Evolutionary conservation across 176 grass and related monocot species (phyloP), one percentile per base, ranked within the genome.

Genomic region (Puya raimondii): DNA sequence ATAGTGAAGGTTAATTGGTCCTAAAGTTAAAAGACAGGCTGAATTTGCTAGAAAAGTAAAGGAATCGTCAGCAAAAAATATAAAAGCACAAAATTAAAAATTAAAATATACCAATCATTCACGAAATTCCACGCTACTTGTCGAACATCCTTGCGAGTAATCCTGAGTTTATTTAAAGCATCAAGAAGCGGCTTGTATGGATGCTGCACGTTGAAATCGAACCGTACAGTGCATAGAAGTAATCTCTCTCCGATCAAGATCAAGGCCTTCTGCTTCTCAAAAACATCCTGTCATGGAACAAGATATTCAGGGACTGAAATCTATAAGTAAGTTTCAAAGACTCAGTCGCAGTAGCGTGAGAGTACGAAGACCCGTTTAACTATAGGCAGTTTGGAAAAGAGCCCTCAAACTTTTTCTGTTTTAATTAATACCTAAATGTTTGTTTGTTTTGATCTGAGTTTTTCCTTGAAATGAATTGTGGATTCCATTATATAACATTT

Each of bases 131-230:
- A 53, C 21, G 88, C 88, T 50, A 16, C 15, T 67, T 82, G 81
- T 77, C 72, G 79, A 54, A 87, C 64, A 72, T 91, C 88, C 72
- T 76, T 84, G 20, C 79, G 64, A 50, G 48, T 73, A 15, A 91
- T 77, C 13, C 65, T 76, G 47, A 91, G 78, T 64, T 87, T 71
- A 27, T 77, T 87, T 63, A 91, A 51, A 79, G 84, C 81, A 4
- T 81, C 33, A 50, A 79, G 74, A 74, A 91, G 74, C 51, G 84
- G 84, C 48, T 82, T 80, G 33, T 87, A 91, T 25, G 84, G 81
- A 76, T 87, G 88, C 1, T 74, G 81, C 63, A 91, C 75, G 65
- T 82, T 87, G 68, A 91, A 85, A 84, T 91, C 88, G 87, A 87
- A 87, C 61, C 84, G 48, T 51, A 91, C 73, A 23, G 84, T 91